These are phyloP conservation scores for Themeda triandra DNA, from an alignment of 176 grass and related monocot genomes.

Conservation along the genomic window DNA sequence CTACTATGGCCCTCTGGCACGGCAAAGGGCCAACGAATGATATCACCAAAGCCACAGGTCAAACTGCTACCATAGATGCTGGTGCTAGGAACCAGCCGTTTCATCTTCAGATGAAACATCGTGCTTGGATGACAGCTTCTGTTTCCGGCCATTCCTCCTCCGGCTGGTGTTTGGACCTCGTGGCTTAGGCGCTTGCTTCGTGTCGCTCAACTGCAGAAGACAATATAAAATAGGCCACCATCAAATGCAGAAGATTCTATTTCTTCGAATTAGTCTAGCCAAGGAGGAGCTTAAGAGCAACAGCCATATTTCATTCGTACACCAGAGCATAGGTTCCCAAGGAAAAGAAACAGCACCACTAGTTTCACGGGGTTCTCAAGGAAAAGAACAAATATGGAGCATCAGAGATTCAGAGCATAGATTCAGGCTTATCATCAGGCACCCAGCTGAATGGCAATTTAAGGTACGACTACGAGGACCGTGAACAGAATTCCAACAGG, in stretches of 20 bases:
- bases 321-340: not conserved
- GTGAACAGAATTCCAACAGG: not conserved
- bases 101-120: slow-evolving; percentile 38
- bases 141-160: slow-evolving; percentile 48
- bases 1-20: not conserved
- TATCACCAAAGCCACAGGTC: not conserved
- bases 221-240: not conserved
- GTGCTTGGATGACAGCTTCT: slow-evolving; percentile 44
- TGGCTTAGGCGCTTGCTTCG: not conserved
- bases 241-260: not conserved
- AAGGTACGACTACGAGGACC: not conserved
- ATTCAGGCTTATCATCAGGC: slow-evolving; percentile 12
- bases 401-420: slow-evolving; percentile 3
- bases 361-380: slow-evolving; percentile 15
- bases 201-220: slow-evolving; percentile 27
- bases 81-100: not conserved
- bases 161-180: slow-evolving; percentile 13
- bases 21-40: not conserved
- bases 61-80: not conserved
- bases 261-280: not conserved
- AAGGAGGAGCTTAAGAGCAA: not conserved
- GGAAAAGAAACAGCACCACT: slow-evolving; percentile 3
- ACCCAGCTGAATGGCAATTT: slow-evolving; percentile 14
- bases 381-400: slow-evolving; percentile 13
- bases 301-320: not conserved